phyloP scores from a whole-genome alignment of 2,329 filamentous ascomycete genomes.

The Ophiocordyceps camponoti-floridani region DNA sequence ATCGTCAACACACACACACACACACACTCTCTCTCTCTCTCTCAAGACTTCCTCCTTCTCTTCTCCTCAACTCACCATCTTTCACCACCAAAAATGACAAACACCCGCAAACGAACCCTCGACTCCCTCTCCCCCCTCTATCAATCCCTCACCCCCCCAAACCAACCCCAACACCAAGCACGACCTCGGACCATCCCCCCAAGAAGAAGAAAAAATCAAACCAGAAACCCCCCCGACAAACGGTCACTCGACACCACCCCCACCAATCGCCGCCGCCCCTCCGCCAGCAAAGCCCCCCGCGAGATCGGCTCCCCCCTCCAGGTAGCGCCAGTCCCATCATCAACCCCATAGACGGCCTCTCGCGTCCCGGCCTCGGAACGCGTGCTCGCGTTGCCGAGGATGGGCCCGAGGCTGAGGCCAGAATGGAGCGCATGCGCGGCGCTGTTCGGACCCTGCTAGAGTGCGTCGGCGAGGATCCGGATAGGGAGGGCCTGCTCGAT shows the following conservation, averaged over 20 bases:
- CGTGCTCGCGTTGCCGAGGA: slow-evolving; percentile 42
- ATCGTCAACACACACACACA: too few species aligned
- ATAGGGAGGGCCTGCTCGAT: slow-evolving; percentile 44
- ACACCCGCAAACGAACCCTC: too few species aligned
- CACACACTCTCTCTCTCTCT: too few species aligned
- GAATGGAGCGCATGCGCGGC: slow-evolving; percentile 39
- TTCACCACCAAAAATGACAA: too few species aligned
- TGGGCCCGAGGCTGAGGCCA: slow-evolving; percentile 20
- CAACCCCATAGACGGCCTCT: slow-evolving; percentile 21
- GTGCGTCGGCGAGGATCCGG: slow-evolving; percentile 50
- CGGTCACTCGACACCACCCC: neutral
- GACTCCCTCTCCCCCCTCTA: too few species aligned
- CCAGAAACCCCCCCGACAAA: too few species aligned
- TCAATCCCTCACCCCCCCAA: neutral
- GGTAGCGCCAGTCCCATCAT: slow-evolving; percentile 25
- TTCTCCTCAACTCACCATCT: too few species aligned
- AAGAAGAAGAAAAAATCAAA: neutral
- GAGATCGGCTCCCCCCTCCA: neutral
- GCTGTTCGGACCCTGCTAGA: slow-evolving; percentile 50
- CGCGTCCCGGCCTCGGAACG: slow-evolving; percentile 39
- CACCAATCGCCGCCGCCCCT: neutral
- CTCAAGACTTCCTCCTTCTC: too few species aligned
- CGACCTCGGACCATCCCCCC: too few species aligned
- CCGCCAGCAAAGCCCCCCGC: neutral
- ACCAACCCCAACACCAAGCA: neutral